A percentile compares a stretch with the other conserved stretches of the same genome.
Evolutionary conservation across 169 alveolate genomes (phyloP).

Genomic region (Cryptosporidium canis): DNA sequence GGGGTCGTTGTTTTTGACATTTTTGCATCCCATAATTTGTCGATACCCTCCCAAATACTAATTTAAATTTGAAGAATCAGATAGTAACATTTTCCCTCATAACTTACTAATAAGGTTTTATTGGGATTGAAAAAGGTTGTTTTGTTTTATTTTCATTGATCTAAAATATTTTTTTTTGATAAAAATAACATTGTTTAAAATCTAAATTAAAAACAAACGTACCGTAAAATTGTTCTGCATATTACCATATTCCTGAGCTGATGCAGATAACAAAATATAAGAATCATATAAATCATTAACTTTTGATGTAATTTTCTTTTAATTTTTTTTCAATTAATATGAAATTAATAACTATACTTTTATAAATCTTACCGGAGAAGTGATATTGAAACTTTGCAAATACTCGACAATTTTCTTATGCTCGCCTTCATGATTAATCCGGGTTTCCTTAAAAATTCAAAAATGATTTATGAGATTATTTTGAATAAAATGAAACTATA

Average conservation of each 20-base stretch:
- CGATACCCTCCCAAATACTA: slow-evolving; percentile 63
- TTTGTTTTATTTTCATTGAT: neutral
- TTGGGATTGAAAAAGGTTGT: slow-evolving; percentile 44
- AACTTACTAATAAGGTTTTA: slow-evolving; percentile 70
- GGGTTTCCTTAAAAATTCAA: slow-evolving; percentile 5
- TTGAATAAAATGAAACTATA: neutral
- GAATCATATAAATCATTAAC: slow-evolving; percentile 53
- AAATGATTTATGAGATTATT: neutral
- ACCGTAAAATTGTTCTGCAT: neutral
- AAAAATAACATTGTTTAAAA: neutral
- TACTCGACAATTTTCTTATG: slow-evolving; percentile 39
- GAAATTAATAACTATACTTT: neutral
- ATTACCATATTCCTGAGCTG: slow-evolving; percentile 44
- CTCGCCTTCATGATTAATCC: slow-evolving; percentile 28
- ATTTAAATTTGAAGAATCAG: neutral
- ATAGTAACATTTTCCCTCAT: neutral
- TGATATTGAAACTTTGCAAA: slow-evolving; percentile 28
- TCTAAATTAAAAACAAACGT: neutral
- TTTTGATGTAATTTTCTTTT: slow-evolving; percentile 27
- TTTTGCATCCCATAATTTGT: slow-evolving; percentile 39
- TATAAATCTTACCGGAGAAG: slow-evolving; percentile 56
- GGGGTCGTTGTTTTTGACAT: slow-evolving; percentile 67
- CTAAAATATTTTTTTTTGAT: neutral
- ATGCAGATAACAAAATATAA: slow-evolving; percentile 57
- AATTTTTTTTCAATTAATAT: neutral